Evolutionary conservation across 2,329 filamentous ascomycete genomes (phyloP).

Genomic region (Ascochyta clinopodiicola): DNA sequence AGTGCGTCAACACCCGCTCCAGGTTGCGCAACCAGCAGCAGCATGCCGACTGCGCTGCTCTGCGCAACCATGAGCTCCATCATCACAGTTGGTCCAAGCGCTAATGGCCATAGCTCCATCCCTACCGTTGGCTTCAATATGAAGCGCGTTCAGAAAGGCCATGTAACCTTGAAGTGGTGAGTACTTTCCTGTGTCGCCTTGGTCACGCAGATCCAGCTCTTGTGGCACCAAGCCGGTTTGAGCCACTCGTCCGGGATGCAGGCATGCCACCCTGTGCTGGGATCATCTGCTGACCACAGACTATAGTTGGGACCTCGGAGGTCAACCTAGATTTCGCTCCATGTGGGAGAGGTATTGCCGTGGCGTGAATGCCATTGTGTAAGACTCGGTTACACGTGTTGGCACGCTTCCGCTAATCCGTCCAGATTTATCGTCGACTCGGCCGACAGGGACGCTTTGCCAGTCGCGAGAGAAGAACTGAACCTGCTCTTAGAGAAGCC

Average conservation of each 20-base stretch:
- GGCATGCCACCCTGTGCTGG: conserved; percentile 36
- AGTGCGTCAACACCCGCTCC: conserved; percentile 70
- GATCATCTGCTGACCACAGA: conserved; percentile 47
- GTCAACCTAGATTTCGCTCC: conserved; percentile 92
- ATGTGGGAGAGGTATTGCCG: conserved; percentile 99
- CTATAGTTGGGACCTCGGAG: conserved; percentile 88
- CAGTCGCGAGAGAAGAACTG: conserved; percentile 88
- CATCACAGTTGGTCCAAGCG: conserved; percentile 36
- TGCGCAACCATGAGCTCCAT: conserved; percentile 38
- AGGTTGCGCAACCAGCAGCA: conserved; percentile 35
- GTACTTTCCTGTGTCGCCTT: conserved; percentile 43
- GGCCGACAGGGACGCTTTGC: conserved; percentile 80
- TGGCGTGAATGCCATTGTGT: conserved; percentile 95
- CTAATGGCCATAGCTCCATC: conserved; percentile 76
- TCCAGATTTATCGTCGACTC: conserved; percentile 92
- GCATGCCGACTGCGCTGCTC: conserved; percentile 36
- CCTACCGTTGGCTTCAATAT: conserved; percentile 99
- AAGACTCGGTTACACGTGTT: conserved; percentile 43
- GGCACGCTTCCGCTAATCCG: conserved; percentile 33
- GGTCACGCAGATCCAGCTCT: conserved; percentile 47
- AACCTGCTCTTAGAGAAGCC: conserved; percentile 86
- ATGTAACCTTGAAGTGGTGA: conserved; percentile 95
- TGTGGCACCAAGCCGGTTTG: conserved; percentile 45
- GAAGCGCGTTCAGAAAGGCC: conserved; percentile 96
- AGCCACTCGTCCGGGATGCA: conserved; percentile 40